phyloP scores from a whole-genome alignment of 192 early-diverging fungal genomes.

The Coemansia sp. region DNA sequence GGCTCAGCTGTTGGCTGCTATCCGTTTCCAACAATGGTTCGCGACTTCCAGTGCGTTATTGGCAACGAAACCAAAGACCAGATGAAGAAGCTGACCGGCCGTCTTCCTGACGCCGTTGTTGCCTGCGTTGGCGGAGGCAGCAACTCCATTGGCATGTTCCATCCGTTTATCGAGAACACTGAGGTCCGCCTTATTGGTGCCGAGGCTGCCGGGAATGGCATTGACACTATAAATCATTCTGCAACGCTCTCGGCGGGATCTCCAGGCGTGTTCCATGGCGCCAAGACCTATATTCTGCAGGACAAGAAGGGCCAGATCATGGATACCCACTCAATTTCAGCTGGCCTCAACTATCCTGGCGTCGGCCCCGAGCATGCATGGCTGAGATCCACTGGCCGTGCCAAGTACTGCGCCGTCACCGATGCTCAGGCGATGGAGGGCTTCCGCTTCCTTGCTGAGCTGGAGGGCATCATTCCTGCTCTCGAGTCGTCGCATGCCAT shows the following conservation, averaged over 20 bases:
- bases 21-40: conserved; percentile 95
- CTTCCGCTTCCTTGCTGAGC: conserved; percentile 68
- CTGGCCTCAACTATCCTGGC: conserved; percentile 96
- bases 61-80: conserved; percentile 84
- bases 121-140: conserved; percentile 98
- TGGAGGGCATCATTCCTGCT: conserved; percentile 93
- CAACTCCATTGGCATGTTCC: conserved; percentile 97
- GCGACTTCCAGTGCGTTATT: conserved; percentile 98
- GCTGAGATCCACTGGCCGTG: conserved; percentile 84
- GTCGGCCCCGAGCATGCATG: conserved; percentile 96
- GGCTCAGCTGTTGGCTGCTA: conserved; percentile 97
- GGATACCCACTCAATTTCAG: conserved; percentile 91
- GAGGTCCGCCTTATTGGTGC: conserved; percentile 90
- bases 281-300: conserved; percentile 90
- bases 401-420: conserved; percentile 76
- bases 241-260: conserved; percentile 84
- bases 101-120: conserved; percentile 88
- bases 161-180: conserved; percentile 86
- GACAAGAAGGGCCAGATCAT: conserved; percentile 95
- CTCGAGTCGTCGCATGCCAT: conserved; percentile 95
- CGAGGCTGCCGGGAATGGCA: conserved; percentile 92
- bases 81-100: conserved; percentile 75
- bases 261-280: conserved; percentile 94
- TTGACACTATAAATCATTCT: conserved; percentile 84
- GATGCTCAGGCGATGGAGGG: conserved; percentile 87